Evolutionary conservation across 352 stramenopile species (phyloP), one percentile per base, ranked within the genome.

Genomic region (Nothophytophthora sp.): DNA sequence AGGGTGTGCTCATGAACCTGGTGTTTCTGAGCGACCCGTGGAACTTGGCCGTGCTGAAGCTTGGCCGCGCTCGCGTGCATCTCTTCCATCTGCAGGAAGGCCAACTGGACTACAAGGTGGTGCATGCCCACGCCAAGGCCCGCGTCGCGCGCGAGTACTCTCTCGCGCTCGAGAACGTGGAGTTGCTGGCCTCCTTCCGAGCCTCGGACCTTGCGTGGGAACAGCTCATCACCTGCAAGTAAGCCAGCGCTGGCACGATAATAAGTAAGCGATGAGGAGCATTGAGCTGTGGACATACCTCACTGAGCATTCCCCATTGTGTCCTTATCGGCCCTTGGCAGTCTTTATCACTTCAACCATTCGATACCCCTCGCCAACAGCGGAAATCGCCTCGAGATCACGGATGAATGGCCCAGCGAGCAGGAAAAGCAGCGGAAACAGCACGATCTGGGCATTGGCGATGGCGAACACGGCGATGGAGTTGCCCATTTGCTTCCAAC

Each of bases 401-500:
- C 55, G 44, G 41, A 80, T 38, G 12, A 78, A 70, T 13, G 20
- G 24, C 34, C 57, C 54, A 1, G 70, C 61, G 20, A 89, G 37
- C 4, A 76, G 18, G 37, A 84, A 67, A 8, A 91, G 67, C 27
- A 88, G 63, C 48, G 82, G 77, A 16, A 90, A 63, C 32, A 92
- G 81, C 28, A 90, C 65, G 25, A 89, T 77, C 35, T 86, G 76
- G 25, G 66, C 72, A 53, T 92, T 92, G 36, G 87, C 65, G 47
- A 92, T 88, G 51, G 80, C 83, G 45, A 88, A 92, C 55, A 84
- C 75, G 2, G 80, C 87, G 51, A 92, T 92, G 20, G 79, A 91
- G 61, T 94, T 94, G 16, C 83, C 83, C 46, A 94, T 94, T 38
- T 92, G 70, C 53, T 91, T 91, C 83, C 83, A 94, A 46, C 76